A percentile compares a stretch with the other conserved stretches of the same genome.
Evolutionary conservation across 2,329 filamentous ascomycete genomes (phyloP).

Genomic region (Balansia obtecta): DNA sequence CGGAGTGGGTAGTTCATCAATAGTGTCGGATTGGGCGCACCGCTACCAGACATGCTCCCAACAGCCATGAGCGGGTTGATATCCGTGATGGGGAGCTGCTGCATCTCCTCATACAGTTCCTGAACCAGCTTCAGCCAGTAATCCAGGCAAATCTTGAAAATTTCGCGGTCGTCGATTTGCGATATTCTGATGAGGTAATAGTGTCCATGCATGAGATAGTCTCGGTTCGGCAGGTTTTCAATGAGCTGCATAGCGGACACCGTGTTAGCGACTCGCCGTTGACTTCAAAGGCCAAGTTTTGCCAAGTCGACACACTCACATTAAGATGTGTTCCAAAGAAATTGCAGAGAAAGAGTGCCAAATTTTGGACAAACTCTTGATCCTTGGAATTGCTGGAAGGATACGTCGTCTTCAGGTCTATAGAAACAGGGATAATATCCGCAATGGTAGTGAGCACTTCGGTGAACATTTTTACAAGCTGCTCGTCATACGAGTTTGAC

Average conservation of each 20-base stretch:
- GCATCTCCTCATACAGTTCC: slow-evolving; percentile 98
- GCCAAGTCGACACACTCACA: slow-evolving; percentile 33
- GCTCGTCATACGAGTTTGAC: slow-evolving; percentile 74
- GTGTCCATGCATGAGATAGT: slow-evolving; percentile 90
- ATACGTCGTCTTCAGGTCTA: slow-evolving; percentile 88
- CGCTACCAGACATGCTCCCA: slow-evolving; percentile 60
- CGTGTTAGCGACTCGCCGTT: background rate
- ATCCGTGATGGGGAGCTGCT: slow-evolving; percentile 85
- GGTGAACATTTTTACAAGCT: slow-evolving; percentile 96
- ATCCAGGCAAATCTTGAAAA: slow-evolving; percentile 98
- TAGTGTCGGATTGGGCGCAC: slow-evolving; percentile 73
- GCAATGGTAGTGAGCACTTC: slow-evolving; percentile 88
- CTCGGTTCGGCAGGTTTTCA: slow-evolving; percentile 87
- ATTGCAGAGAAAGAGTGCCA: slow-evolving; percentile 91
- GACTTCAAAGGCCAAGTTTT: background rate
- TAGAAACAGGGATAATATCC: slow-evolving; percentile 78
- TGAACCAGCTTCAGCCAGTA: slow-evolving; percentile 99
- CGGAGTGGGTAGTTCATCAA: slow-evolving; percentile 83
- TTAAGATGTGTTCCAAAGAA: slow-evolving; percentile 91
- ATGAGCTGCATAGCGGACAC: slow-evolving; percentile 48
- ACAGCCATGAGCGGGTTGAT: slow-evolving; percentile 80
- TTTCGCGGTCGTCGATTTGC: slow-evolving; percentile 95
- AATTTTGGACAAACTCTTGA: slow-evolving; percentile 94
- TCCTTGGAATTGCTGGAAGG: slow-evolving; percentile 82
- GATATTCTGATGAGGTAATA: slow-evolving; percentile 98